Evolutionary conservation across 257 asterid genomes (phyloP), one percentile per base, ranked within the genome.

Genomic region (Parsonsia alboflavescens): DNA sequence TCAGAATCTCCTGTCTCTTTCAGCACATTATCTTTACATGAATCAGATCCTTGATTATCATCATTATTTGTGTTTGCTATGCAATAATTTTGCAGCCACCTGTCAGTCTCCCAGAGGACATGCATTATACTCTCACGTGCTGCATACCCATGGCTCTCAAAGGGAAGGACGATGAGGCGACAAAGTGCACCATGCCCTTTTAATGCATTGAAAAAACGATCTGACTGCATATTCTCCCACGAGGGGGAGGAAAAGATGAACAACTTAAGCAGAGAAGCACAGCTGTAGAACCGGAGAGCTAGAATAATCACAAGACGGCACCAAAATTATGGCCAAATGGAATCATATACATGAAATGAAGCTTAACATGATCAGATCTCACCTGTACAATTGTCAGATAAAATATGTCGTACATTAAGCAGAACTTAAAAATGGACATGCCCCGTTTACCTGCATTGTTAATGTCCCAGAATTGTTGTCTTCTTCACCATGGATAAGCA

Each of bases 111-210:
- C 98, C 99, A 95, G 75, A 95, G 98, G 72, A 83, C 90, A 76
- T 95, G 98, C 98, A 95, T 90, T 82, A 95, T 92, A 59, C 99
- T 95, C 82, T 95, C 99, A 1, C 98, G 90, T 75, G 99, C 91
- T 79, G 96, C 84, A 87, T 92, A 95, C 22, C 94, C 90, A 77
- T 95, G 99, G 88, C 96, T 92, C 93, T 95, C 98, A 44, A 81
- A 86, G 30, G 99, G 99, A 79, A 95, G 98, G 78, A 90, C 73
- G 53, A 92, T 98, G 10, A 95, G 88, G 68, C 99, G 98, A 65
- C 94, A 88, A 78, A 82, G 96, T 68, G 91, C 99, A 78, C 99
- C 98, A 7, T 95, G 98, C 26, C 98, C 98, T 90, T 95, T 95
- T 85, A 95, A 80, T 63, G 99, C 97, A 77, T 91, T 89, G 86